Evolutionary conservation across 2,329 filamentous ascomycete species (phyloP), one percentile per base, ranked within the genome.

Genomic region (Alternaria triticimaculans): DNA sequence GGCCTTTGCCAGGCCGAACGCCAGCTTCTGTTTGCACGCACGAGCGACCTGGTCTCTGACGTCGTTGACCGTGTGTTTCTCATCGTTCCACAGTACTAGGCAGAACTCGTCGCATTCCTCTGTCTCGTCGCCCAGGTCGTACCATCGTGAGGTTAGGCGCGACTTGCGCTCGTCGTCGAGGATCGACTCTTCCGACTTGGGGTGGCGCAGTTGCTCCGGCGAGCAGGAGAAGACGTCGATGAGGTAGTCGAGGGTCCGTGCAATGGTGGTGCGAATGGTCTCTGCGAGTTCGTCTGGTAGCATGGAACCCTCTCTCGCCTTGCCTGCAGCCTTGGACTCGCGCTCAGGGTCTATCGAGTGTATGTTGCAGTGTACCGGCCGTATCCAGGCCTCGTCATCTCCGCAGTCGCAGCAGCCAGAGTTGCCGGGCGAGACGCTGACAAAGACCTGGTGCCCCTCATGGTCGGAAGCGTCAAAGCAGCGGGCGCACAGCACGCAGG

Each of bases 211-310:
- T 81, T 99, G 95, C 81, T 99, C 96, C 0, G 96, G 96, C 2
- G 95, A 96, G 81, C 96, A 99, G 3, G 96, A 98, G 68, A 98
- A 94, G 65, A 99, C 94, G 82, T 99, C 96, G 82, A 95, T 97
- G 67, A 99, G 90, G 78, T 97, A 99, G 82, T 99, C 96, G 66
- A 98, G 87, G 11, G 90, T 90, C 63, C 93, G 88, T 2, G 92
- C 89, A 67, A 99, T 90, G 0, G 96, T 98, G 86, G 92, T 93
- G 59, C 90, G 88, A 65, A 98, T 93, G 72, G 89, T 91, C 62
- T 89, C 84, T 30, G 92, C 83, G 56, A 98, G 85, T 45, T 97
- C 93, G 30, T 88, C 85, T 0, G 96, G 93, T 53, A 97, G 81
- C 6, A 81, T 65, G 57, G 80, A 73, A n/a, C 71, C 84, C 50